Percentiles rank a stretch among this genome's conserved stretches.
Evolutionary conservation across 2,329 filamentous ascomycete species (phyloP).

Genomic region (Calcarisporium arbuscula): DNA sequence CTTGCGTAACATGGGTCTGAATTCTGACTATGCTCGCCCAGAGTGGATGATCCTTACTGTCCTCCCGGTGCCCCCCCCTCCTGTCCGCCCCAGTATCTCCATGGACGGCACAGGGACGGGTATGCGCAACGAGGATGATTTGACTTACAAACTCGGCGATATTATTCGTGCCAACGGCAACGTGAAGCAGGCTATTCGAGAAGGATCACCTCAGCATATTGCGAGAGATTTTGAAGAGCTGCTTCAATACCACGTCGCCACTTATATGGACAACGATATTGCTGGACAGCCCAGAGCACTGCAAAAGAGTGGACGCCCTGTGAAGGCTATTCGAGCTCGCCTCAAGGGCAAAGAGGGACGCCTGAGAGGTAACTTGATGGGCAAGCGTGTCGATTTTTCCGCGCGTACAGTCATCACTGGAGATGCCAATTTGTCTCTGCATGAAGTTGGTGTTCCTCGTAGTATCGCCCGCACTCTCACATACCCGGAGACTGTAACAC

Average conservation of each 20-base stretch:
- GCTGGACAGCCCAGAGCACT: constrained; percentile 89
- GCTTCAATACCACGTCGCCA: constrained; percentile 95
- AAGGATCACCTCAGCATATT: constrained; percentile 88
- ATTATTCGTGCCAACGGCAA: constrained; percentile 97
- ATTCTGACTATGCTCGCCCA: constrained; percentile 87
- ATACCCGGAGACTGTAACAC: constrained; percentile 94
- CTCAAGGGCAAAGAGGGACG: constrained; percentile 99
- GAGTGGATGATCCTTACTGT: constrained; percentile 99
- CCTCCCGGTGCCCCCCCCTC: constrained; percentile 88
- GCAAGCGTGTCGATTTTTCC: constrained; percentile 98
- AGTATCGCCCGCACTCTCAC: constrained; percentile 91
- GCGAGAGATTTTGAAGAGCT: constrained; percentile 84
- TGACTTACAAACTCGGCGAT: constrained; percentile 98
- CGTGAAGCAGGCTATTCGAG: constrained; percentile 81
- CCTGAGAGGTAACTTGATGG: constrained; percentile 97
- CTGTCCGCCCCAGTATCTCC: constrained; percentile 92
- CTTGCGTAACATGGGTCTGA: constrained; percentile 81
- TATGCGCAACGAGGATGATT: constrained; percentile 92
- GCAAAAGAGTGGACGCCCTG: constrained; percentile 92
- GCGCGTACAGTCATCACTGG: constrained; percentile 99
- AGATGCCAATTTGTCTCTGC: constrained; percentile 91
- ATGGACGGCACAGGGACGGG: constrained; percentile 92
- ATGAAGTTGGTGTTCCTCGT: constrained; percentile 93
- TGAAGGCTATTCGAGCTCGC: constrained; percentile 94
- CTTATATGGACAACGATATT: constrained; percentile 99